Base-by-base conservation (phyloP, 306 rosid genomes). In the Glycine soja region DNA sequence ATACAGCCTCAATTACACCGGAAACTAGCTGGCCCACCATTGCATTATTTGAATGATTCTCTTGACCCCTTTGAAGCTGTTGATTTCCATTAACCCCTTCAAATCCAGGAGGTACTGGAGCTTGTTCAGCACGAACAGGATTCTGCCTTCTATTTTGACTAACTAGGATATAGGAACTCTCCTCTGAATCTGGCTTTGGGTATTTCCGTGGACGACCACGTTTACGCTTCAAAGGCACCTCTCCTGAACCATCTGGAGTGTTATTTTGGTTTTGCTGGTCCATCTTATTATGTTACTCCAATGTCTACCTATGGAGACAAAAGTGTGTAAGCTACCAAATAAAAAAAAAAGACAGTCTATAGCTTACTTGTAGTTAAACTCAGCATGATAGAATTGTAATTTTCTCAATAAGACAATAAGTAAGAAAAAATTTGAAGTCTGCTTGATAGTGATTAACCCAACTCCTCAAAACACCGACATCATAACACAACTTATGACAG, bases 181-280 rank as follows among this genome's bases (percentile, higher is more conserved):
- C 94, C 66, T 84, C 94, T 15, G 57, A 14, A 82, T 81, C 85
- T 46, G 86, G 81, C 71, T 74, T 89, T 5, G 97, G 99, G 77
- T 90, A 88, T 88, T 95, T 95, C 77, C 98, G 86, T 9, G 99
- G 99, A 50, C 99, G 99, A 32, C 99, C 99, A 15, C 99, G 97
- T 82, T 93, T 93, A 2, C 97, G 93, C 94, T 93, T 95, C 88
- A 81, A 59, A 12, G 93, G 92, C 82, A 82, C 74, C 74, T 89
- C 91, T 72, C 88, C 89, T 3, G 88, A 89, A 46, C 87, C 86
- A 88, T 86, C 91, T 53, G 84, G 86, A 62, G 72, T 87, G 75
- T 84, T 84, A 75, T 80, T 90, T 57, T 80, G 94, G 83, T 88
- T 83, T 8, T 80, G 82, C 78, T 89, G 94, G 65, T 86, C 83